Evolutionary conservation across 768 basidiomycete species (phyloP).

Genomic region (Cystofilobasidium bisporidii): DNA sequence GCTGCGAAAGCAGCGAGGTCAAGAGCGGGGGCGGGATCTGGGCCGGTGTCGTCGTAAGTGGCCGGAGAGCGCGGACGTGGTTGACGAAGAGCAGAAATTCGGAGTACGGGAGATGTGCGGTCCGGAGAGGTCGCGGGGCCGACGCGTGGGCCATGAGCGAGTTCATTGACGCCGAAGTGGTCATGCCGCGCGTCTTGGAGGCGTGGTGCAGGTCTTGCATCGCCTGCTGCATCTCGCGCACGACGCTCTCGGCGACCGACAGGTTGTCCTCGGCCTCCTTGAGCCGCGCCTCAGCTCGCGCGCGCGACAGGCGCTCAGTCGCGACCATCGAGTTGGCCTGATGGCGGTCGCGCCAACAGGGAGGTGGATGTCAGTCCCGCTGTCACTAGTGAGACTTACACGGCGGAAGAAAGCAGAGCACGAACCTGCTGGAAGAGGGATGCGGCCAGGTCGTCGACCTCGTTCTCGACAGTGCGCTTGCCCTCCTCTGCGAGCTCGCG

Average conservation of each 20-base stretch:
- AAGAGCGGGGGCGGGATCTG: constrained; percentile 46
- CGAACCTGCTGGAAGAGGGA: constrained; percentile 57
- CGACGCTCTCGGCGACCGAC: constrained; percentile 74
- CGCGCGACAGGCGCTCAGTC: constrained; percentile 62
- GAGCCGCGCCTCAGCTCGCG: constrained; percentile 64
- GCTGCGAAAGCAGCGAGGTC: constrained; percentile 50
- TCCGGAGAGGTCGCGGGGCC: constrained; percentile 33
- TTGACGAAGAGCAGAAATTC: constrained; percentile 70
- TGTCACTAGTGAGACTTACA: no score
- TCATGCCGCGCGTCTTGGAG: neutral
- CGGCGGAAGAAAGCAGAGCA: no score
- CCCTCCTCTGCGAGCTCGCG: constrained; percentile 84
- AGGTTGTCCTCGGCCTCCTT: constrained; percentile 66
- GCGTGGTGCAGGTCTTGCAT: constrained; percentile 55
- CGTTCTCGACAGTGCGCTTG: constrained; percentile 73
- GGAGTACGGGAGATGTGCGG: constrained; percentile 62
- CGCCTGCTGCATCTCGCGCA: constrained; percentile 70
- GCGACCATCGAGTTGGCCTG: constrained; percentile 94
- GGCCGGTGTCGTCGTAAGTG: constrained; percentile 47
- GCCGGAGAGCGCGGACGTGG: constrained; percentile 64
- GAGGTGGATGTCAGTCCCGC: constrained; percentile 13
- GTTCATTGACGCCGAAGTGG: neutral
- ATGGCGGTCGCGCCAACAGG: neutral
- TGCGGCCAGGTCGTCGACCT: constrained; percentile 88
- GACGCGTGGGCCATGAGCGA: neutral